Conservation (phyloP, 495 filamentous ascomycete genomes). For the Pyrenula aspistea region DNA sequence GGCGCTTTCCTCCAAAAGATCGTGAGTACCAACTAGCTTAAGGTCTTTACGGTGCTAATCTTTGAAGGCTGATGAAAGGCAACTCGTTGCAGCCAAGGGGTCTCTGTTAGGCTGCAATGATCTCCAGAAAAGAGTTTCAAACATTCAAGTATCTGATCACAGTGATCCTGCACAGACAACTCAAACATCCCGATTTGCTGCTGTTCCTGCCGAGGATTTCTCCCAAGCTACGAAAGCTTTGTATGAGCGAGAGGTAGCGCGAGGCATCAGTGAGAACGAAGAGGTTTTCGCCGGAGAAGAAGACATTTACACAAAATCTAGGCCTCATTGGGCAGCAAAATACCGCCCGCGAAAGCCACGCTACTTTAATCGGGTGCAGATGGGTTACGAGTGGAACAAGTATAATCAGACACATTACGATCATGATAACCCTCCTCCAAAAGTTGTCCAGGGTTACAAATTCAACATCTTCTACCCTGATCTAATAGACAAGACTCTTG, state of each 20-base stretch:
- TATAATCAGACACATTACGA: constrained; percentile 99
- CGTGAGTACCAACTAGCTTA: constrained; percentile 19
- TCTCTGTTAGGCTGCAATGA: constrained; percentile 53
- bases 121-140: constrained; percentile 27
- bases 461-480: constrained; percentile 99
- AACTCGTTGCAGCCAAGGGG: constrained; percentile 54
- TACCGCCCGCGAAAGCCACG: constrained; percentile 86
- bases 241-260: constrained; percentile 87
- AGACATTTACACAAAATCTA: constrained; percentile 49
- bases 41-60: constrained; percentile 3
- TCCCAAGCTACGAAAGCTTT: constrained; percentile 83
- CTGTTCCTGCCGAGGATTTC: constrained; percentile 70
- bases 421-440: constrained; percentile 94
- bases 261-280: constrained; percentile 84
- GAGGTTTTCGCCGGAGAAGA: constrained; percentile 94
- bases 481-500: constrained; percentile 89
- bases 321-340: constrained; percentile 78
- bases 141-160: constrained; percentile 15
- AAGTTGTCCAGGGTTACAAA: constrained; percentile 97
- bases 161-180: background rate
- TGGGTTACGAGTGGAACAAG: constrained; percentile 99
- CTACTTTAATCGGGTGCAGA: constrained; percentile 97
- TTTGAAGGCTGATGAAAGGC: constrained; percentile 43
- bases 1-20: constrained; percentile 46
- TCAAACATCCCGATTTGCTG: constrained; percentile 38